Percentiles rank a stretch among this genome's conserved stretches.
Conservation (phyloP, 768 basidiomycete genomes). For the Dictyophora rubrovolvata region DNA sequence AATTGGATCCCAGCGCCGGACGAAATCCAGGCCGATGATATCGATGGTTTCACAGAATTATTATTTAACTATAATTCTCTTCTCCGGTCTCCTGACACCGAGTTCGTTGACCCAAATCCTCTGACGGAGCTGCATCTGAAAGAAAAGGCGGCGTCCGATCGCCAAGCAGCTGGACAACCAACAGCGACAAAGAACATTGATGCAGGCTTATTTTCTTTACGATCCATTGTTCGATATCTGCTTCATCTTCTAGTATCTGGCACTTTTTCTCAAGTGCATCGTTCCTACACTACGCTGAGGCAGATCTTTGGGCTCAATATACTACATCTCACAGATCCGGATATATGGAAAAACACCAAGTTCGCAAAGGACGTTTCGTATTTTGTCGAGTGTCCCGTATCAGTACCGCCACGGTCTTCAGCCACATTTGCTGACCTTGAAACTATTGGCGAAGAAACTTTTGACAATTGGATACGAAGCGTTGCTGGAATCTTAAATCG, state of each 20-base stretch:
- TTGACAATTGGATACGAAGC: slow-evolving; percentile 47
- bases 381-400: slow-evolving; percentile 28
- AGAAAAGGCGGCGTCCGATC: not conserved
- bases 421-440: slow-evolving; percentile 27
- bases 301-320: slow-evolving; percentile 36
- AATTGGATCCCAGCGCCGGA: slow-evolving; percentile 52
- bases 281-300: slow-evolving; percentile 59
- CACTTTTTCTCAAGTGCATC: slow-evolving; percentile 36
- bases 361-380: slow-evolving; percentile 37
- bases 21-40: slow-evolving; percentile 54
- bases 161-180: not conserved
- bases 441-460: slow-evolving; percentile 37
- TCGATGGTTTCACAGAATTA: slow-evolving; percentile 61
- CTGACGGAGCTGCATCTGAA: not conserved
- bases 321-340: slow-evolving; percentile 20
- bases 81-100: slow-evolving; percentile 50
- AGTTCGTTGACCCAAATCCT: not conserved
- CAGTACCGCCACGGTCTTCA: slow-evolving; percentile 16
- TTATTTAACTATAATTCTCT: slow-evolving; percentile 48
- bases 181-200: slow-evolving; percentile 14
- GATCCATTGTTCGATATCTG: slow-evolving; percentile 42
- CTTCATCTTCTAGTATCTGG: slow-evolving; percentile 49
- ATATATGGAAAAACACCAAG: slow-evolving; percentile 27
- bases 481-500: slow-evolving; percentile 50
- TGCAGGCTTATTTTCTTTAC: slow-evolving; percentile 26